Percentiles rank a stretch among this genome's conserved stretches.
Conservation (phyloP, 2,329 filamentous ascomycete genomes). For the Plenodomus tracheiphilus region DNA sequence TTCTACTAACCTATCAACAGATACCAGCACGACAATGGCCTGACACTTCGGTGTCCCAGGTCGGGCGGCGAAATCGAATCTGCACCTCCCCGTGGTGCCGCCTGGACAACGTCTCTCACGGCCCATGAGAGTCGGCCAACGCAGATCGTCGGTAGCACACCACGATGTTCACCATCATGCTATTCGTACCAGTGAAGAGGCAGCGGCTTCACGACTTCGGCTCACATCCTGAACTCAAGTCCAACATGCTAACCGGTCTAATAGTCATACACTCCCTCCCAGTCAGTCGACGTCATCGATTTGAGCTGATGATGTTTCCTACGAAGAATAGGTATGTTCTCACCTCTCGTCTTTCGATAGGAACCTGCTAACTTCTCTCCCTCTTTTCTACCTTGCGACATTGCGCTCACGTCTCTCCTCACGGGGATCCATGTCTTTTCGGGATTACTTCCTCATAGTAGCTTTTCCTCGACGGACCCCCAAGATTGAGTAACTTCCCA, state of each 20-base stretch:
- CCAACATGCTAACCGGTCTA: too few species aligned
- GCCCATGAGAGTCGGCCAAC: background rate
- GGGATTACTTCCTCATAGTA: background rate
- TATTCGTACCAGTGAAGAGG: background rate
- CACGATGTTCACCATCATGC: background rate
- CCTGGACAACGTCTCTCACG: background rate
- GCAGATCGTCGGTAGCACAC: background rate
- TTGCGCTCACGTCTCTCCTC: background rate
- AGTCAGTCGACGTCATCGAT: too few species aligned
- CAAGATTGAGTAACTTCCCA: background rate
- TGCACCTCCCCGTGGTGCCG: background rate
- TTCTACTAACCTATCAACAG: too few species aligned
- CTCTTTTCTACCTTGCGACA: too few species aligned
- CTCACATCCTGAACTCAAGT: background rate
- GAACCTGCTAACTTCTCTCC: too few species aligned
- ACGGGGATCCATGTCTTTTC: background rate
- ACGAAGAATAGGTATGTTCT: too few species aligned
- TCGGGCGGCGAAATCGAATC: too few species aligned
- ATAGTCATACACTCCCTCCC: too few species aligned
- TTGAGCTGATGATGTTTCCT: too few species aligned
- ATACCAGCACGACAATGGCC: too few species aligned
- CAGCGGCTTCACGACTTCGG: background rate
- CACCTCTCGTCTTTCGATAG: too few species aligned
- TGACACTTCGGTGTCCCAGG: too few species aligned
- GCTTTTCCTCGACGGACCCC: background rate